Conservation (phyloP, 164 flowering plant species). For the Nymphaea colorata region DNA sequence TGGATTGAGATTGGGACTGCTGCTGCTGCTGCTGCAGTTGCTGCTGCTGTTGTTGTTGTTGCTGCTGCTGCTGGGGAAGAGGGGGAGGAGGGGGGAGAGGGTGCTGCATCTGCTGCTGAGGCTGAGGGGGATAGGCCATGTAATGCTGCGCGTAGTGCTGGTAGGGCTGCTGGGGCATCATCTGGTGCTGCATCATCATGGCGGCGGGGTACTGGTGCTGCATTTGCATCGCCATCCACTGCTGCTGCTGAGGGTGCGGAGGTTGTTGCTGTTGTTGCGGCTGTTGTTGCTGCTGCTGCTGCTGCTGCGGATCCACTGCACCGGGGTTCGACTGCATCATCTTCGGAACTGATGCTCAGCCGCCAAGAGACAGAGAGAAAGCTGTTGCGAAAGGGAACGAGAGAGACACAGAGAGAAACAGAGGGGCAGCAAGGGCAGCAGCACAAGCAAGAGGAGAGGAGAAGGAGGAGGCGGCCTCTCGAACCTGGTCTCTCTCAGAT, state of each 20-base stretch:
- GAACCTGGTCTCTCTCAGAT: no score
- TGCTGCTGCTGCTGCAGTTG: constrained; percentile 24
- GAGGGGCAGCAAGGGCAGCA: background rate
- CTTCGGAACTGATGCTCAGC: background rate
- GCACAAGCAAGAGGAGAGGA: no score
- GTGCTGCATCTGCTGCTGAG: constrained; percentile 21
- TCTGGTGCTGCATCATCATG: constrained; percentile 63
- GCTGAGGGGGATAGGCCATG: constrained; percentile 35
- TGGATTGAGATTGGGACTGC: constrained; percentile 15
- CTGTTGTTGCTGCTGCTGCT: constrained; percentile 5
- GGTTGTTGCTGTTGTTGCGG: constrained; percentile 16
- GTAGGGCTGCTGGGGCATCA: constrained; percentile 48
- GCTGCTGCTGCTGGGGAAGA: constrained; percentile 23
- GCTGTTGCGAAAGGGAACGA: background rate
- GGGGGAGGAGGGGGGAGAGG: constrained; percentile 16
- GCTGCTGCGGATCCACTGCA: constrained; percentile 13
- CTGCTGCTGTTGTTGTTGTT: constrained; percentile 15
- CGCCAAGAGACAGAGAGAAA: background rate
- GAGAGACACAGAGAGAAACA: background rate
- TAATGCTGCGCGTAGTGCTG: constrained; percentile 30
- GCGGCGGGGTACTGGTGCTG: constrained; percentile 40
- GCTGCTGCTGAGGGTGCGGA: constrained; percentile 22
- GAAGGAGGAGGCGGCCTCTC: no score
- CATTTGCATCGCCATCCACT: constrained; percentile 55
- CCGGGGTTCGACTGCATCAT: constrained; percentile 40